Conservation (phyloP, 345 rosid genomes). For the Murraya koenigii region DNA sequence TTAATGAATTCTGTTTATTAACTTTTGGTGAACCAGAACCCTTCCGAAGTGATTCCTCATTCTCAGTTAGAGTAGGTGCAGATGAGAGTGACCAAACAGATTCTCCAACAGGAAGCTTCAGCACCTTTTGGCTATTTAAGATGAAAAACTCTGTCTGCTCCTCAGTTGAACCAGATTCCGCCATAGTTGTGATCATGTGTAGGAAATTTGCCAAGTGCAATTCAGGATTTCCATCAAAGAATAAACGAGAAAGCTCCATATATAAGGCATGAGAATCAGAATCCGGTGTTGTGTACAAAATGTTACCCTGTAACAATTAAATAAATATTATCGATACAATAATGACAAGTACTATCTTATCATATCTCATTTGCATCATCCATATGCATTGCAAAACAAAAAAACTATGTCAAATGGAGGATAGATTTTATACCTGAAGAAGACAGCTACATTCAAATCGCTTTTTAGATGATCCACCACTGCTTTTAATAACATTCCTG, state of each 20-base stretch:
- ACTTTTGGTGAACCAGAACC: conserved; percentile 15
- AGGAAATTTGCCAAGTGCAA: conserved; percentile 86
- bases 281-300: conserved; percentile 52
- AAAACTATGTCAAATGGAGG: background rate
- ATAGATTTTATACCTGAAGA: conserved; percentile 55
- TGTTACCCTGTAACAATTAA: conserved; percentile 56
- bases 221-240: conserved; percentile 65
- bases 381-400: conserved; percentile 8
- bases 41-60: conserved; percentile 13
- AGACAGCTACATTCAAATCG: conserved; percentile 54
- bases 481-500: conserved; percentile 53
- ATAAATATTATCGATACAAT: background rate
- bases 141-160: conserved; percentile 76
- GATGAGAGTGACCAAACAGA: conserved; percentile 58
- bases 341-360: background rate
- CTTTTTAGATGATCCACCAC: conserved; percentile 47
- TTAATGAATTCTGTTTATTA: conserved; percentile 18
- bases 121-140: conserved; percentile 68
- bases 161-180: conserved; percentile 62
- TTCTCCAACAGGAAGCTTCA: conserved; percentile 65
- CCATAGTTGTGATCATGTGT: conserved; percentile 75
- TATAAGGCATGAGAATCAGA: conserved; percentile 67
- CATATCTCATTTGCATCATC: background rate
- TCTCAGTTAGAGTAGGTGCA: conserved; percentile 11
- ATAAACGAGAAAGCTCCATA: conserved; percentile 75